Conservation (phyloP, 108 stramenopile species). For the Skeletonema marinoi region DNA sequence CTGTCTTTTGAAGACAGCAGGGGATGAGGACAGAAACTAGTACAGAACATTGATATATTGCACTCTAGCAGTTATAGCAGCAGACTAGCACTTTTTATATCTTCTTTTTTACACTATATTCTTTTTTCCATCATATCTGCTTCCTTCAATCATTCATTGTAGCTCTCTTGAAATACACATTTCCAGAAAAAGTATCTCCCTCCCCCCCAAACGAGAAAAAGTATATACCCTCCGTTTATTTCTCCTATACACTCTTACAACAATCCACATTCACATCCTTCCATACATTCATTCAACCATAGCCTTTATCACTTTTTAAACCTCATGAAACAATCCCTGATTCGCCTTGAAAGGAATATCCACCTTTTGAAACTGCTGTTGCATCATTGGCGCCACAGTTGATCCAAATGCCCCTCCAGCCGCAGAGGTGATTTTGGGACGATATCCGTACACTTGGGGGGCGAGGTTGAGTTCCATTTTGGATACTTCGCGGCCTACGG, state of each 20-base stretch:
- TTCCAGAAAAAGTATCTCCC: too few relatives aligned
- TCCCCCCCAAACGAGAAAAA: too few relatives aligned
- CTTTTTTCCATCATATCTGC: too few relatives aligned
- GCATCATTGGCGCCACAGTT: not conserved
- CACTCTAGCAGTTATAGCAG: too few relatives aligned
- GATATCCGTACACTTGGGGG: slow-evolving; percentile 25
- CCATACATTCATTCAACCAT: not conserved
- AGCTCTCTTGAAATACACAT: too few relatives aligned
- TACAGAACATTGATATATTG: too few relatives aligned
- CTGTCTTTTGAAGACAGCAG: not conserved
- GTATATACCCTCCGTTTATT: not conserved
- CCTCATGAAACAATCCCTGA: slow-evolving; percentile 19
- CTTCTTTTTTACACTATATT: too few relatives aligned
- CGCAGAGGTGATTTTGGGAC: slow-evolving; percentile 11
- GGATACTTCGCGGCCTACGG: slow-evolving; percentile 18
- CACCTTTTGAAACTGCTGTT: slow-evolving; percentile 7
- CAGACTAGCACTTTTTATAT: too few relatives aligned
- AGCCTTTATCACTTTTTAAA: not conserved
- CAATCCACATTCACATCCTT: not conserved
- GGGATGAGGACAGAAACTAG: not conserved
- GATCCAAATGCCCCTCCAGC: slow-evolving; percentile 10
- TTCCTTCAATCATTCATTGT: too few relatives aligned
- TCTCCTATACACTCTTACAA: not conserved
- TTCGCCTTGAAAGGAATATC: slow-evolving; percentile 36
- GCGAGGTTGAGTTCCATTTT: slow-evolving; percentile 31